phyloP scores from a whole-genome alignment of 805 yeast genomes.

The Candida chilensis region DNA sequence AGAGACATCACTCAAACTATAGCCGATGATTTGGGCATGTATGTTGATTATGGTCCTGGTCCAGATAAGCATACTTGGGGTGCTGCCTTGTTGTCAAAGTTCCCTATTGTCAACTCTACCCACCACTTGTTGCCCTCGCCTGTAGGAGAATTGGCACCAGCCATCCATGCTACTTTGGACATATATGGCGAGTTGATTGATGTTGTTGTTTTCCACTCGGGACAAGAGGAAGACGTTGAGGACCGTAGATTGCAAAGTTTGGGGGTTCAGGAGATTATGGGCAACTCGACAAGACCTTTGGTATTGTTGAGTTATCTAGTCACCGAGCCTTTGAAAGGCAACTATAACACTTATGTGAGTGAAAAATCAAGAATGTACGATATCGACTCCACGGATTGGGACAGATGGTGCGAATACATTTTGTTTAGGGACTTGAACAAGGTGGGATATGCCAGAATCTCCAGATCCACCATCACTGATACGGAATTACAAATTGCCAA shows the following conservation, averaged over 20 bases:
- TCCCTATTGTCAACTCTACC: conserved; percentile 84
- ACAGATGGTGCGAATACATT: conserved; percentile 98
- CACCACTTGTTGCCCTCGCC: conserved; percentile 95
- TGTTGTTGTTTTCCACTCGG: conserved; percentile 94
- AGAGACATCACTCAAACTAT: conserved; percentile 86
- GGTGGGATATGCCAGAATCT: conserved; percentile 88
- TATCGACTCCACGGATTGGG: conserved; percentile 90
- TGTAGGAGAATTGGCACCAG: conserved; percentile 97
- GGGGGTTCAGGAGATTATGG: conserved; percentile 74
- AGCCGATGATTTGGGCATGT: conserved; percentile 91
- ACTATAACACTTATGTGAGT: conserved; percentile 86
- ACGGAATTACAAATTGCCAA: conserved; percentile 95
- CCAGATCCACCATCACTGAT: conserved; percentile 90
- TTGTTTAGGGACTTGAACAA: conserved; percentile 79
- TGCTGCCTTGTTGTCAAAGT: conserved; percentile 81
- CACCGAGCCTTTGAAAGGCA: conserved; percentile 79
- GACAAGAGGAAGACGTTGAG: conserved; percentile 95
- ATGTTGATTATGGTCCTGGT: conserved; percentile 95
- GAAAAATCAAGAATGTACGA: conserved; percentile 82
- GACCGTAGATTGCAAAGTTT: conserved; percentile 84
- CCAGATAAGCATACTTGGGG: conserved; percentile 99
- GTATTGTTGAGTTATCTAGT: conserved; percentile 85
- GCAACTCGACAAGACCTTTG: conserved; percentile 71
- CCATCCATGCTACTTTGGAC: conserved; percentile 91
- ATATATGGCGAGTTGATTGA: conserved; percentile 84